A percentile compares a stretch with the other conserved stretches of the same genome.
Conservation (phyloP, 306 rosid species). For the Astragalus glycyphyllos region DNA sequence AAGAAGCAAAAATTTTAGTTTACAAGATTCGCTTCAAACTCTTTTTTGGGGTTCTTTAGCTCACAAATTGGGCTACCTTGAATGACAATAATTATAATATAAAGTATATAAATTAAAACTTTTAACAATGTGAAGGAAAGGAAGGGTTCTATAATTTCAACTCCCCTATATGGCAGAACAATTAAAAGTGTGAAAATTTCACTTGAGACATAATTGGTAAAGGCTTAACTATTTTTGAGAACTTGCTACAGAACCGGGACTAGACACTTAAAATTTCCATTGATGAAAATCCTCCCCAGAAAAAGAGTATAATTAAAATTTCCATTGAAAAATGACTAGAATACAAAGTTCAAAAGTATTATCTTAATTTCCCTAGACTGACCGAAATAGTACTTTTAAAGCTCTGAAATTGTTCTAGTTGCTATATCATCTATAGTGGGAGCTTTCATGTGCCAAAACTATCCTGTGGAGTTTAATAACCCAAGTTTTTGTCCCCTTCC, state of each 20-base stretch:
- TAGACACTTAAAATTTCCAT: conserved; percentile 22
- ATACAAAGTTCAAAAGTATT: conserved; percentile 6
- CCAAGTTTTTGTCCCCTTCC: conserved; percentile 7
- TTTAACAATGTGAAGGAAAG: too few relatives aligned
- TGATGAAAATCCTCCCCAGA: conserved; percentile 24
- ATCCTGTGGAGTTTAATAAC: not conserved
- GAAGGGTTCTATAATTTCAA: too few relatives aligned
- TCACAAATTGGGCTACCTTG: too few relatives aligned
- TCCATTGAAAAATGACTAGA: conserved; percentile 14
- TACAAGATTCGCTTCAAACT: conserved; percentile 17
- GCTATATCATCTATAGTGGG: conserved; percentile 13
- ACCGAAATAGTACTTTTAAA: conserved; percentile 24
- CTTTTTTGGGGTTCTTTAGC: too few relatives aligned
- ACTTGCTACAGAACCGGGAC: conserved; percentile 16
- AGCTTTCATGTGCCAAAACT: conserved; percentile 16
- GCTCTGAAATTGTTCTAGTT: conserved; percentile 41
- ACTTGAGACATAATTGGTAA: too few relatives aligned
- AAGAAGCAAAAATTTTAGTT: not conserved
- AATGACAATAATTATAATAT: too few relatives aligned
- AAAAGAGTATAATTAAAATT: not conserved
- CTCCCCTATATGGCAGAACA: too few relatives aligned
- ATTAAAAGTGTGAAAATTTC: too few relatives aligned
- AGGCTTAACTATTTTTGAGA: not conserved
- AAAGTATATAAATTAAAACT: too few relatives aligned
- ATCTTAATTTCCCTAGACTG: conserved; percentile 31